Base-by-base conservation (phyloP, 805 yeast genomes). In the Candida suzukii region DNA sequence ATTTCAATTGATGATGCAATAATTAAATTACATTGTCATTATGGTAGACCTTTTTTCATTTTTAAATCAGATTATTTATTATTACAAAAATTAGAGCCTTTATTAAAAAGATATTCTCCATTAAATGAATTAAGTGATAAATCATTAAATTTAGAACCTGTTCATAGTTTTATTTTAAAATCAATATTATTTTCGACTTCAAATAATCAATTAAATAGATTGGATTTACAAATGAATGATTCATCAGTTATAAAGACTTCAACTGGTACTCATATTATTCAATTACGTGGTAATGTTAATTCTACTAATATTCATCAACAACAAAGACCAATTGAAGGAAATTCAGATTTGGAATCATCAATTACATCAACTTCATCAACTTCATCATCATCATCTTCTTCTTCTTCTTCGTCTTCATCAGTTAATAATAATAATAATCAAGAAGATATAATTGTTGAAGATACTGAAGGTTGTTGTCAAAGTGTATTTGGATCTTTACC, bases 31-130 rank as follows among this genome's bases (percentile, higher is more conserved):
- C 96, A 88, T 57, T 48, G 56, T 33, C 67, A 69, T 14, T 75
- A 71, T 52, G 80, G 83, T 4, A 68, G 97, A 42, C 95, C 96
- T 2, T 87, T 86, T 56, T 88, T 86, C 62, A 70, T 88, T 7
- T 90, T 88, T 60, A 80, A 78, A 47, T 75, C 82, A 17, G 97
- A 90, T 60, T 79, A 83, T 25, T 66, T 68, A 19, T 69, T 88
- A 3, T 59, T 90, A 26, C 67, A 73, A 17, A 84, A 79, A 51
- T 57, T 88, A 27, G 88, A 86, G 57, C 63, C 74, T 2, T 56
- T 86, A 1, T 54, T 90, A 40, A 64, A 78, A 13, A 68, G 66
- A 43, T 77, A 67, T 52, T 80, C 91, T 12, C 95, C 95, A 0
- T 10, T 46, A 12, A 41, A 42, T 22, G 14, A 12, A 10, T 29